phyloP scores from a whole-genome alignment of 352 stramenopile species.

The Saprolegnia diclina region DNA sequence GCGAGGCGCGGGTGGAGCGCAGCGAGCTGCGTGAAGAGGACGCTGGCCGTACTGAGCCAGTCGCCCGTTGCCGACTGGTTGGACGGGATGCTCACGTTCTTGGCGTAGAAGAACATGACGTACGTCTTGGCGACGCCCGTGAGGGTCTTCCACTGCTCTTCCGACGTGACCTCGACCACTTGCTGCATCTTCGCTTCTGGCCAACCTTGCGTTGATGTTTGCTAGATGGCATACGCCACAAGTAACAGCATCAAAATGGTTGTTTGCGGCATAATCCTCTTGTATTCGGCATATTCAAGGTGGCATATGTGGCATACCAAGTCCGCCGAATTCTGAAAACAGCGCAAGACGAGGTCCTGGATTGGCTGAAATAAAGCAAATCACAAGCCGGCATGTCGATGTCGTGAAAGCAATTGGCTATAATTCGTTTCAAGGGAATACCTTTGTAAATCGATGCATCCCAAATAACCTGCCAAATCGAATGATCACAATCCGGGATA shows the following conservation, averaged over 20 bases:
- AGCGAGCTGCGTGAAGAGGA: slow-evolving; percentile 77
- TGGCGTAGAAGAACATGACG: slow-evolving; percentile 80
- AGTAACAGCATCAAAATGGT: too few species aligned
- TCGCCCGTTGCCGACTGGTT: slow-evolving; percentile 77
- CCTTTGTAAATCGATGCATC: background rate
- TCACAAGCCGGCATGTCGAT: too few species aligned
- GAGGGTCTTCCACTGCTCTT: slow-evolving; percentile 24
- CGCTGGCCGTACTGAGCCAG: slow-evolving; percentile 57
- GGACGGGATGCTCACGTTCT: slow-evolving; percentile 39
- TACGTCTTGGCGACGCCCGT: slow-evolving; percentile 29
- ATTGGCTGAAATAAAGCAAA: too few species aligned
- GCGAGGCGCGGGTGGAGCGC: slow-evolving; percentile 75
- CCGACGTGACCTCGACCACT: slow-evolving; percentile 25
- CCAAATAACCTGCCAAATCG: background rate
- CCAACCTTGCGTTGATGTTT: background rate
- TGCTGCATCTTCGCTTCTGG: slow-evolving; percentile 18
- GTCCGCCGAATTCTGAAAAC: too few species aligned
- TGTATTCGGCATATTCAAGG: too few species aligned
- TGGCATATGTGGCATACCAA: too few species aligned
- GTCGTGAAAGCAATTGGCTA: too few species aligned
- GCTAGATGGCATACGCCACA: too few species aligned
- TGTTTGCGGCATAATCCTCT: too few species aligned
- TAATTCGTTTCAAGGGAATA: too few species aligned
- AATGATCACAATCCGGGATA: background rate
- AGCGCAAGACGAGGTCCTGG: too few species aligned